A percentile compares a stretch with the other conserved stretches of the same genome.
Conservation (phyloP, 139 green algal genomes). For the Tetratostichococcus sp. region DNA sequence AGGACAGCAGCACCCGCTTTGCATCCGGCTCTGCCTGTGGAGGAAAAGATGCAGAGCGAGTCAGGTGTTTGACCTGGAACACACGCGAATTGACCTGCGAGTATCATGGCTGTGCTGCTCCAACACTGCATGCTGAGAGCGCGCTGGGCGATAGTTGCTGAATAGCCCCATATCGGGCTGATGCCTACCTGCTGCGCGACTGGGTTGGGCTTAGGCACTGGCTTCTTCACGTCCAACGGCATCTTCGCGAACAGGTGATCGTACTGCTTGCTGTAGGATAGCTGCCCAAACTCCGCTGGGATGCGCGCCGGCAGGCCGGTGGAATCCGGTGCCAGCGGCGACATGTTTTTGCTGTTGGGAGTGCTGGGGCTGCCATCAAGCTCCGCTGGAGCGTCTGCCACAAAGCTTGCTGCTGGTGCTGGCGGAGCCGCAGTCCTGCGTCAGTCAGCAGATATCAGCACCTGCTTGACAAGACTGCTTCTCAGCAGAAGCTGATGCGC, state of each 20-base stretch:
- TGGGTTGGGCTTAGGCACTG: constrained; percentile 68
- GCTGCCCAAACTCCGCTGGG: not conserved
- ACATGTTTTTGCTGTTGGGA: not conserved
- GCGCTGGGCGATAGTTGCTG: no score
- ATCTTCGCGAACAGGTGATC: constrained; percentile 56
- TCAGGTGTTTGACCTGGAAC: no score
- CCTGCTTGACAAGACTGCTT: not conserved
- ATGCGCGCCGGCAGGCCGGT: not conserved
- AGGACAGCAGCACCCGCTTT: constrained; percentile 52
- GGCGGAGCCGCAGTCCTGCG: not conserved
- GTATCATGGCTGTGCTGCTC: no score
- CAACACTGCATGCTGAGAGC: no score
- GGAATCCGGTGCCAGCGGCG: not conserved
- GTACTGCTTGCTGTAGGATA: constrained; percentile 80
- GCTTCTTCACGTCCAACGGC: constrained; percentile 52
- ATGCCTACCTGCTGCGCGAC: constrained; percentile 41
- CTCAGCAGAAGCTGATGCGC: no score
- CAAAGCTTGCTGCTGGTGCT: no score
- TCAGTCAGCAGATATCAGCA: no score
- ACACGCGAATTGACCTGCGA: no score
- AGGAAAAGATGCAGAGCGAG: not conserved
- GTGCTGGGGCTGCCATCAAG: not conserved
- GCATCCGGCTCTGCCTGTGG: constrained; percentile 31
- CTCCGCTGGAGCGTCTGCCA: not conserved
- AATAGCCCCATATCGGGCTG: no score